Base-by-base conservation (phyloP, 208 protist genomes). In the Zelonia costaricensis region DNA sequence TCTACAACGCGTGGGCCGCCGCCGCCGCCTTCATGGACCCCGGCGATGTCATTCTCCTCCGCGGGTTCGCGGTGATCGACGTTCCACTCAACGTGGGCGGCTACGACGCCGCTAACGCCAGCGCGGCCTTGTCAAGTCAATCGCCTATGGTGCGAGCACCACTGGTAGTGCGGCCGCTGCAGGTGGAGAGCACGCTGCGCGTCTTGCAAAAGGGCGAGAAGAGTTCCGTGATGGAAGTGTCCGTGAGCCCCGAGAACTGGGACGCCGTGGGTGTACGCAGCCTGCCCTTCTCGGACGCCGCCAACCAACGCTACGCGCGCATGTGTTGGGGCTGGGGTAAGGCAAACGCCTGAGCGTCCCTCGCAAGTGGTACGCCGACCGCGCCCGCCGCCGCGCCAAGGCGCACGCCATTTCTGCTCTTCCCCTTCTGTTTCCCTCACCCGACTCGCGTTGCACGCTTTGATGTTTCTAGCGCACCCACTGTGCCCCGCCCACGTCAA, bases 1-100 rank as follows among this genome's bases (percentile, higher is more conserved):
- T 91, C 61, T 88, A 86, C 56, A 74, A 82, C 31, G 66, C 81
- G 33, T 93, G 84, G 87, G 87, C 79, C 7, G 62, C 64, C 44
- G 84, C 69, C 1, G 83, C 82, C 13, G 64, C 78, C 33, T 93
- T 93, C 59, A 59, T 87, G 13, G 80, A 88, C 33, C 51, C 60
- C 3, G 84, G 79, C 25, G 87, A 91, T 47, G 75, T 84, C 30
- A 23, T 93, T 13, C 35, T 84, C 9, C 68, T 93, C 16, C 69
- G 59, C 18, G 78, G 82, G 20, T 67, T 65, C 31, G 56, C 22
- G 7, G 42, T 57, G 10, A 54, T 47, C 6, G 49, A 53, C 30
- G 46, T 33, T 9, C 67, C 58, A 18, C 39, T 9, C 7, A 23
- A 33, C 16, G 30, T 38, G 3, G 51, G n/a, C 0, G 47, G 33